These are phyloP conservation scores for Candida namnaoensis DNA, from an alignment of 805 yeast species.

Conservation along the genomic window DNA sequence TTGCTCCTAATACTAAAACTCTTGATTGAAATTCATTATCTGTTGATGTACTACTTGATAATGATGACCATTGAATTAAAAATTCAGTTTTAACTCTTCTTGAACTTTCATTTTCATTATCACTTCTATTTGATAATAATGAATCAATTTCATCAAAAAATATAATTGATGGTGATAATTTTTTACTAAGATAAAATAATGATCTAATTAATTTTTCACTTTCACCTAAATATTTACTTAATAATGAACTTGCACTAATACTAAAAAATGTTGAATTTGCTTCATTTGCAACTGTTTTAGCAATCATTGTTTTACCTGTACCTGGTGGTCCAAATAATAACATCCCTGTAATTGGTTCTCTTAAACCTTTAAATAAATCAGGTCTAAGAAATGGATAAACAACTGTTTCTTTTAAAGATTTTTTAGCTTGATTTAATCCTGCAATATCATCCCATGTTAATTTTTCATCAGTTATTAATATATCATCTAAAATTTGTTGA, in stretches of 20 bases:
- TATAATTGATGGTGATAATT: constrained; percentile 84
- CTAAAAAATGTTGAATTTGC: constrained; percentile 88
- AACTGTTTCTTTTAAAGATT: constrained; percentile 85
- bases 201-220: constrained; percentile 91
- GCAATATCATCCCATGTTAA: constrained; percentile 95
- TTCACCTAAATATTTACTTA: constrained; percentile 86
- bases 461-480: constrained; percentile 83
- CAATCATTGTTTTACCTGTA: constrained; percentile 97
- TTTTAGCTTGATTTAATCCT: constrained; percentile 83
- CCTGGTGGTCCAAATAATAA: constrained; percentile 96
- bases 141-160: constrained; percentile 97
- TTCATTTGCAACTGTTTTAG: constrained; percentile 94
- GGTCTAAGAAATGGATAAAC: constrained; percentile 95
- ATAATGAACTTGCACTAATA: constrained; percentile 81
- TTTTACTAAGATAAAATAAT: constrained; percentile 73
- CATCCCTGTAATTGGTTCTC: constrained; percentile 98
- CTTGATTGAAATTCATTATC: constrained; percentile 42
- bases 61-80: constrained; percentile 88
- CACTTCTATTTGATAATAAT: constrained; percentile 64
- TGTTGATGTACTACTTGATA: constrained; percentile 78
- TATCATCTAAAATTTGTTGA: constrained; percentile 77
- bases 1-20: constrained; percentile 88
- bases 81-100: constrained; percentile 90
- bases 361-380: constrained; percentile 78
- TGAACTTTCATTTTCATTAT: constrained; percentile 76